Evolutionary conservation across 2,329 filamentous ascomycete genomes (phyloP), one percentile per base, ranked within the genome.

Genomic region (Fusarium torreyae): DNA sequence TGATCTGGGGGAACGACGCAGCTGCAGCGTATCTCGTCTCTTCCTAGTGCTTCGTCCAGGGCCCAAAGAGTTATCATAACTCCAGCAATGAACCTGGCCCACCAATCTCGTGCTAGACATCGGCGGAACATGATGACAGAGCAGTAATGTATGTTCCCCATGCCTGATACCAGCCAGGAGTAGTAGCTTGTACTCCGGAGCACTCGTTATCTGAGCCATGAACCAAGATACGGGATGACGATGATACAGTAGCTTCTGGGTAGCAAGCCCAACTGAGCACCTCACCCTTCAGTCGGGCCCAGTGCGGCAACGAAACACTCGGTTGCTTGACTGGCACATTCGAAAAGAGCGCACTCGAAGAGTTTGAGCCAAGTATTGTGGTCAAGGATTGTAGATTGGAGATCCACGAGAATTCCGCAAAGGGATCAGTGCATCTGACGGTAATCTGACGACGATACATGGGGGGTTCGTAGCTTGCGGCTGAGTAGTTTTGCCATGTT

Each of bases 371-470:
- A 39, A 34, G 20, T 10, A 34, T 17, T 43, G 17, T 38, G 52
- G 33, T 48, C 49, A 51, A 66, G 56, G 66, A 51, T 49, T 28
- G 44, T 31, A 67, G 38, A 69, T 57, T 63, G 40, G 44, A 69
- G 52, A 56, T 56, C 40, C 51, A 62, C 44, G 63, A 55, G 48
- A 45, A 48, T 33, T 54, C 49, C 43, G 44, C 33, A 69, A 51
- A 44, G 44, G 58, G 59, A 67, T 52, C 53, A 57, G 55, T 64
- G 64, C 55, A 71, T 70, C 55, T 66, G 59, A 66, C 45, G 53
- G 55, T 56, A 42, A 66, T 68, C 57, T 63, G 60, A 65, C 52
- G 53, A 56, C 59, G 34, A 53, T 48, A 46, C 38, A 34, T 36
- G 53, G 42, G 31, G 49, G 43, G 45, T 40, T 31, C 31, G 44